phyloP scores from a whole-genome alignment of 2,329 filamentous ascomycete species.

The Fusarium mundagurra region DNA sequence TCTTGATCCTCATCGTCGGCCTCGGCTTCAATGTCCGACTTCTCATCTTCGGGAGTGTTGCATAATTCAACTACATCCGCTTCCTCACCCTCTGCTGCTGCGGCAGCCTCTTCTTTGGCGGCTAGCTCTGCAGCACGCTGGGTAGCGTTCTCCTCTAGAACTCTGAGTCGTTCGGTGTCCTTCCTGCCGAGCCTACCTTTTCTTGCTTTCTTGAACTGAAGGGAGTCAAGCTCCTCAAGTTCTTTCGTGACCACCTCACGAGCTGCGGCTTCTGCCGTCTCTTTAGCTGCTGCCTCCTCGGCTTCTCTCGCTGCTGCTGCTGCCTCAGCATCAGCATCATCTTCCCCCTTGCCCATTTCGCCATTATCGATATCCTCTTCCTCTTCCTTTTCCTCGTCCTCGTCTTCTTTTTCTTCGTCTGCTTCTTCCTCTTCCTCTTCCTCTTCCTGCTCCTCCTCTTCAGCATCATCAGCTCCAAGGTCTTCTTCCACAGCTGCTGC shows the following conservation, averaged over 20 bases:
- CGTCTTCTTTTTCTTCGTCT: neutral
- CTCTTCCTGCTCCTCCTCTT: constrained; percentile 40
- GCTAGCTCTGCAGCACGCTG: constrained; percentile 32
- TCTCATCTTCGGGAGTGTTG: neutral
- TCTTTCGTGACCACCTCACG: constrained; percentile 41
- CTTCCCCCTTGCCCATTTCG: neutral
- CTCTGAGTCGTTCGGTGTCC: constrained; percentile 34
- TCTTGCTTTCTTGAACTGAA: constrained; percentile 36
- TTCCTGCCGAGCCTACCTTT: constrained; percentile 39
- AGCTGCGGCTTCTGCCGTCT: constrained; percentile 28
- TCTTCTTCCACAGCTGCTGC: constrained; percentile 10
- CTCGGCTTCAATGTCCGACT: neutral
- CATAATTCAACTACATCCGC: neutral
- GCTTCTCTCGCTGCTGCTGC: constrained; percentile 12
- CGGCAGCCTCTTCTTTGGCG: constrained; percentile 35
- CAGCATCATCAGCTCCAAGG: neutral
- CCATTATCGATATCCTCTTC: neutral
- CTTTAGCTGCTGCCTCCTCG: constrained; percentile 32
- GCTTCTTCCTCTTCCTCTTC: constrained; percentile 15
- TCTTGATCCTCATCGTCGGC: neutral
- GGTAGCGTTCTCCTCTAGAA: constrained; percentile 34
- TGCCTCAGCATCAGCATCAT: neutral
- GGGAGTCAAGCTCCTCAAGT: constrained; percentile 21
- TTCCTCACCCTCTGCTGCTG: constrained; percentile 1
- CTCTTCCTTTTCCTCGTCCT: fast-evolving